These are phyloP conservation scores for Prunus padus DNA, from an alignment of 306 rosid species.

Conservation along the genomic window DNA sequence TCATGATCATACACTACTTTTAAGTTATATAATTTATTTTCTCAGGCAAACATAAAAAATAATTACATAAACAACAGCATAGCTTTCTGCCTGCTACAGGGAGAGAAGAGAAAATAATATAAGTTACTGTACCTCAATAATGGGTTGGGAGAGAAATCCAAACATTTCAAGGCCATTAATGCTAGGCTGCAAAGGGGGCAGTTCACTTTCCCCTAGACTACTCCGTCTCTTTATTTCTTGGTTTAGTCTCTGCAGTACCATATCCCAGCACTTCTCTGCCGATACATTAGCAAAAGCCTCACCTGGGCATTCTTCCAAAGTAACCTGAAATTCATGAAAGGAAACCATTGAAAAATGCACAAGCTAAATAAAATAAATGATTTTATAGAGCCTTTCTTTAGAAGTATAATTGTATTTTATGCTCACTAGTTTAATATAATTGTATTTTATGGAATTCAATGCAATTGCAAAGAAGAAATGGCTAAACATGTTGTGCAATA, in stretches of 20 bases:
- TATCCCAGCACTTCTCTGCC: slow-evolving; percentile 76
- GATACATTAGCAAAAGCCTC: slow-evolving; percentile 53
- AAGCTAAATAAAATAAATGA: background rate
- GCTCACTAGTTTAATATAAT: background rate
- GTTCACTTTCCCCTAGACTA: slow-evolving; percentile 40
- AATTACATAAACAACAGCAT: background rate
- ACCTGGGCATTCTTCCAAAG: slow-evolving; percentile 59
- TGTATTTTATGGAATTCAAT: background rate
- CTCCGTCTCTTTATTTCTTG: slow-evolving; percentile 42
- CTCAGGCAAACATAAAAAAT: background rate
- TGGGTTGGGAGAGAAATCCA: slow-evolving; percentile 64
- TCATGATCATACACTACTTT: background rate
- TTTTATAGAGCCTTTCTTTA: background rate
- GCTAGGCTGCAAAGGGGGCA: slow-evolving; percentile 40
- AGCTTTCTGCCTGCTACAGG: background rate
- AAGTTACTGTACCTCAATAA: slow-evolving; percentile 51
- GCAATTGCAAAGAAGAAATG: background rate
- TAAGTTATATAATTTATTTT: background rate
- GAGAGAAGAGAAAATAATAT: background rate
- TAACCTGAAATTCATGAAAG: slow-evolving; percentile 55
- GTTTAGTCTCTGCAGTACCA: slow-evolving; percentile 53
- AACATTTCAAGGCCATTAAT: slow-evolving; percentile 73
- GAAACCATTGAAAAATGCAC: background rate
- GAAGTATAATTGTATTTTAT: background rate
- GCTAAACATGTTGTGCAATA: too few relatives aligned